Evolutionary conservation across 2,329 filamentous ascomycete genomes (phyloP).

Genomic region (Colletotrichum coccodes): DNA sequence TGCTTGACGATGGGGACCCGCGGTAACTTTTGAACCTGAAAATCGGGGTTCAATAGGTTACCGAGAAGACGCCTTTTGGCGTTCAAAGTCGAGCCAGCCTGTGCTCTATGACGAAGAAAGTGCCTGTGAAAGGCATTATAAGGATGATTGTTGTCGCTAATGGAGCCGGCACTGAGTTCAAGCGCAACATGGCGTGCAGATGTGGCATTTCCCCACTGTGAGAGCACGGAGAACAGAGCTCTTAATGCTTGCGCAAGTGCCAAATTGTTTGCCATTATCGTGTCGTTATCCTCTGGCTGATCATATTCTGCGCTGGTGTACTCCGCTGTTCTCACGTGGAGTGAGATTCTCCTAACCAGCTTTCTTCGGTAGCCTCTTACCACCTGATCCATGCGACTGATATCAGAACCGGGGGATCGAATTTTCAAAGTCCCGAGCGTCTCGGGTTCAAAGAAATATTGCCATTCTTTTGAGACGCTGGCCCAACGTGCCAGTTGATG

Average conservation of each 20-base stretch:
- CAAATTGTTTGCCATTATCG: not conserved
- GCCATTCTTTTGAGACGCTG: not conserved
- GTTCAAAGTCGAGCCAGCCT: not conserved
- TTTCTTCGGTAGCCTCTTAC: not conserved
- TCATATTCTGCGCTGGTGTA: not conserved
- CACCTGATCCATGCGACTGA: not conserved
- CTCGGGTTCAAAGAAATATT: not conserved
- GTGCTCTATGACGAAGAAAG: not conserved
- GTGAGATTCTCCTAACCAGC: not conserved
- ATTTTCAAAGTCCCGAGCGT: not conserved
- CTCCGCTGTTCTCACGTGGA: not conserved
- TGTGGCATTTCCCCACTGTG: not conserved
- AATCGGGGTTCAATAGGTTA: not conserved
- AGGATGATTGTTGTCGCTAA: not conserved
- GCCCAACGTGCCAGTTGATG: not conserved
- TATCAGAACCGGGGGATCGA: not conserved
- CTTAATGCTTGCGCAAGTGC: not conserved
- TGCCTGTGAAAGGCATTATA: not conserved
- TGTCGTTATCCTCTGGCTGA: not conserved
- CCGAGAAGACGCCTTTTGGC: not conserved
- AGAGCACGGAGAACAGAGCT: not conserved
- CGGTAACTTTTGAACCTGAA: not conserved
- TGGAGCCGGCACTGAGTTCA: not conserved
- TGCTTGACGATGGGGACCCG: not conserved
- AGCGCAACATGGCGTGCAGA: not conserved